Evolutionary conservation across 441 rosid genomes (phyloP), one percentile per base, ranked within the genome.

Genomic region (Erodium moschatum): DNA sequence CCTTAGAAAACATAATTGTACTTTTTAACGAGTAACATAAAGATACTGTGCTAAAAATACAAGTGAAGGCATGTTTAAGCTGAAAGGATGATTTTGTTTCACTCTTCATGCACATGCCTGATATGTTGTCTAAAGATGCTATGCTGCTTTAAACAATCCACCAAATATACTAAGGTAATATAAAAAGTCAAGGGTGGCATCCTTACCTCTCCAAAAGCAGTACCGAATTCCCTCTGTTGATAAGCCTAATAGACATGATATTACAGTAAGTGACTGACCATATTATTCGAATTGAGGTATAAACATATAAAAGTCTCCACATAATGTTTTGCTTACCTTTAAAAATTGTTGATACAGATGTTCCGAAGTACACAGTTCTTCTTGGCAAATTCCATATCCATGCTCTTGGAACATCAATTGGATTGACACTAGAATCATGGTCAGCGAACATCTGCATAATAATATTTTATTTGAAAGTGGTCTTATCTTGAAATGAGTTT

Each of bases 181-280:
- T 40, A 66, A 19, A 44, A 13, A 66, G 44, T 40, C 69, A 52
- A 70, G 68, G 68, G 67, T 64, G 64, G 52, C 33, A 69, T 72
- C n/a, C 76, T 35, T 85, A 92, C 99, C 98, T 92, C 76, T 89
- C 98, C 99, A 90, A 70, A 92, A 95, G 86, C 95, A 92, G 81
- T 66, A 75, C 62, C 87, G 97, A 67, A 90, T 89, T 74, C 80
- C 87, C 77, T 85, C 95, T 0, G 92, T 90, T 12, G 96, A 69
- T 66, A 95, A 85, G 48, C 99, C 98, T 95, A 76, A 15, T 31
- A 65, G 66, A 76, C 70, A 77, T 64, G 67, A 70, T 50, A 72
- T 29, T 64, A 66, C 61, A 67, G 68, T 76, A 48, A 72, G 71
- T 16, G 46, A 38, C 46, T 33, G 24, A 60, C 62, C 44, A 70